Evolutionary conservation across 805 yeast genomes (phyloP).

Genomic region (Lipomyces spencermartinsiae): DNA sequence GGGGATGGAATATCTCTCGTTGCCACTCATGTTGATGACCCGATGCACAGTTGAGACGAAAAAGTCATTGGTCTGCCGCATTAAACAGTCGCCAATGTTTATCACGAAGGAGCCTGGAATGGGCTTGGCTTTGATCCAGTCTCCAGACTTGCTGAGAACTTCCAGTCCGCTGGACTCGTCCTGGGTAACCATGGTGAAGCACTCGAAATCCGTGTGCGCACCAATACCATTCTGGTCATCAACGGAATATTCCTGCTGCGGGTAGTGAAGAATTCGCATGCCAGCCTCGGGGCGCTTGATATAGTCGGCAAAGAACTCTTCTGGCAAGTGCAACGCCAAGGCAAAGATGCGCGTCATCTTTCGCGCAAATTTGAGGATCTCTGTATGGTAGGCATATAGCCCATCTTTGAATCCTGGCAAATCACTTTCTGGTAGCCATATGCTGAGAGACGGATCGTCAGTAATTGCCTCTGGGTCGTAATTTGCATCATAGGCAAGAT

Average conservation of each 20-base stretch:
- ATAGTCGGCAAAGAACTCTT: constrained; percentile 42
- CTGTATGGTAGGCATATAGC: constrained; percentile 41
- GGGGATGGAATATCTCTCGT: constrained; percentile 50
- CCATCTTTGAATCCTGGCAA: constrained; percentile 41
- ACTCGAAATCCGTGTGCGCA: constrained; percentile 51
- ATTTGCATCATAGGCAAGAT: constrained; percentile 44
- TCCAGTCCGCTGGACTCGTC: constrained; percentile 51
- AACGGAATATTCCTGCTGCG: constrained; percentile 43
- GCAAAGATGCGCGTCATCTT: constrained; percentile 44
- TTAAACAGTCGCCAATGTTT: constrained; percentile 51
- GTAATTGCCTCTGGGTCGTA: constrained; percentile 40
- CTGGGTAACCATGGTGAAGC: constrained; percentile 48
- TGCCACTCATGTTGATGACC: constrained; percentile 45
- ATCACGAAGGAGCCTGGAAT: constrained; percentile 48
- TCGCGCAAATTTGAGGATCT: constrained; percentile 42
- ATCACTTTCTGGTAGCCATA: constrained; percentile 43
- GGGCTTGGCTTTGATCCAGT: constrained; percentile 48
- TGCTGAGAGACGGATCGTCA: constrained; percentile 43
- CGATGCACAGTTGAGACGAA: constrained; percentile 52
- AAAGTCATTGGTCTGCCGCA: constrained; percentile 50
- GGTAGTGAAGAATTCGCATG: constrained; percentile 48
- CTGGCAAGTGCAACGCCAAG: constrained; percentile 44
- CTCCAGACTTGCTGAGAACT: constrained; percentile 47
- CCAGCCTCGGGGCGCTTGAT: constrained; percentile 44
- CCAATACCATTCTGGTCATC: constrained; percentile 49